phyloP scores from a whole-genome alignment of 1,139 yeast species.

The Schwanniomyces etchellsii region DNA sequence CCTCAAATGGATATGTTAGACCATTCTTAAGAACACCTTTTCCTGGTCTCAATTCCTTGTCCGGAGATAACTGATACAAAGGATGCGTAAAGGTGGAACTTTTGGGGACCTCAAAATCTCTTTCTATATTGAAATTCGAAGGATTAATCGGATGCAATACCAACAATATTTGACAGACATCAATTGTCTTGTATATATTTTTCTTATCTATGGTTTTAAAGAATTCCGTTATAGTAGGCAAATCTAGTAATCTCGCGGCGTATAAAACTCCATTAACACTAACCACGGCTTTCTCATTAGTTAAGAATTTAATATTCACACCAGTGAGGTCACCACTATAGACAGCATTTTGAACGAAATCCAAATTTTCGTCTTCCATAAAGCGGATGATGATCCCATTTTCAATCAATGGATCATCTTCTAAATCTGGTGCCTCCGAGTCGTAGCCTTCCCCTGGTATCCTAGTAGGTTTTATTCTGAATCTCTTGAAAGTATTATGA shows the following conservation, averaged over 20 bases:
- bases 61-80: constrained; percentile 35
- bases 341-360: constrained; percentile 70
- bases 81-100: constrained; percentile 40
- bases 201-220: constrained; percentile 88
- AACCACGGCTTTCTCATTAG: constrained; percentile 69
- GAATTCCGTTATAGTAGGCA: constrained; percentile 85
- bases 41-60: constrained; percentile 34
- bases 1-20: constrained; percentile 65
- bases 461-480: constrained; percentile 77
- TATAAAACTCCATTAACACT: constrained; percentile 52
- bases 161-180: constrained; percentile 78
- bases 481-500: constrained; percentile 44
- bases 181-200: constrained; percentile 81
- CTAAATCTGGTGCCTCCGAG: constrained; percentile 93
- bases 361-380: constrained; percentile 73
- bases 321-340: constrained; percentile 77
- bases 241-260: constrained; percentile 80
- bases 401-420: constrained; percentile 89
- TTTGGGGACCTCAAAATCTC: constrained; percentile 36
- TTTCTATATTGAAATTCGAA: constrained; percentile 30
- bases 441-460: constrained; percentile 95
- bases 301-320: constrained; percentile 74
- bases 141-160: constrained; percentile 62
- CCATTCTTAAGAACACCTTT: constrained; percentile 69
- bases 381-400: constrained; percentile 80